Evolutionary conservation across 2,329 filamentous ascomycete genomes (phyloP).

Genomic region (Fusarium sp.): DNA sequence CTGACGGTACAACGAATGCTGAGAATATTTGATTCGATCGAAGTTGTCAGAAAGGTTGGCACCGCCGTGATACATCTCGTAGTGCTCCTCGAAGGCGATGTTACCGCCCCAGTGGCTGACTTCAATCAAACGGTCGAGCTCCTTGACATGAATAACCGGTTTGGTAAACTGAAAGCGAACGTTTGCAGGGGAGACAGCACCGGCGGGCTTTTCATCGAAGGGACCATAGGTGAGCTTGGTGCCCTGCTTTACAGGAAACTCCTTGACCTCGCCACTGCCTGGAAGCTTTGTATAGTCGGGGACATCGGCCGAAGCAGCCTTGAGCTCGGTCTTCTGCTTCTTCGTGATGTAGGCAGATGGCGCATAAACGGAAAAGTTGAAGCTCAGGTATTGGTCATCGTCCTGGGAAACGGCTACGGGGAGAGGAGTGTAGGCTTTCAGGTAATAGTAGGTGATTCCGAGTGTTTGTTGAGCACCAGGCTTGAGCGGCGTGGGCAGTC

Average conservation of each 20-base stretch:
- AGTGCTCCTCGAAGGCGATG: slow-evolving; percentile 92
- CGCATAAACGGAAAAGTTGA: slow-evolving; percentile 86
- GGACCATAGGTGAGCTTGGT: slow-evolving; percentile 89
- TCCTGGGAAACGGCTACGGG: slow-evolving; percentile 85
- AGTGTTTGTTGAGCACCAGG: slow-evolving; percentile 84
- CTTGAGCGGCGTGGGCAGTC: slow-evolving; percentile 77
- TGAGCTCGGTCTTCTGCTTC: slow-evolving; percentile 98
- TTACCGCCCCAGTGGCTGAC: slow-evolving; percentile 99
- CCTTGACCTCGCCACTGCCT: slow-evolving; percentile 66
- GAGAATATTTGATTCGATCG: slow-evolving; percentile 79
- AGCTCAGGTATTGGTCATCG: slow-evolving; percentile 85
- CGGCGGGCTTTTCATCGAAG: slow-evolving; percentile 83
- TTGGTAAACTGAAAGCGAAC: slow-evolving; percentile 97
- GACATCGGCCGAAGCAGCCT: slow-evolving; percentile 79
- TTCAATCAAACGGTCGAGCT: slow-evolving; percentile 89
- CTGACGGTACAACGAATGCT: slow-evolving; percentile 74
- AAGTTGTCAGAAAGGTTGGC: slow-evolving; percentile 80
- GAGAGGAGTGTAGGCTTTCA: slow-evolving; percentile 81
- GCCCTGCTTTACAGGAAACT: slow-evolving; percentile 82
- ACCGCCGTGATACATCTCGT: slow-evolving; percentile 86
- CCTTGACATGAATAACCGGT: slow-evolving; percentile 81
- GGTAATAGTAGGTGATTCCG: slow-evolving; percentile 83
- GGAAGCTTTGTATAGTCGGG: slow-evolving; percentile 85
- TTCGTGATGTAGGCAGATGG: slow-evolving; percentile 84
- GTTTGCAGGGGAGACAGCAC: slow-evolving; percentile 74